Conservation (phyloP, 495 filamentous ascomycete species). For the Penicillium bialowiezense region DNA sequence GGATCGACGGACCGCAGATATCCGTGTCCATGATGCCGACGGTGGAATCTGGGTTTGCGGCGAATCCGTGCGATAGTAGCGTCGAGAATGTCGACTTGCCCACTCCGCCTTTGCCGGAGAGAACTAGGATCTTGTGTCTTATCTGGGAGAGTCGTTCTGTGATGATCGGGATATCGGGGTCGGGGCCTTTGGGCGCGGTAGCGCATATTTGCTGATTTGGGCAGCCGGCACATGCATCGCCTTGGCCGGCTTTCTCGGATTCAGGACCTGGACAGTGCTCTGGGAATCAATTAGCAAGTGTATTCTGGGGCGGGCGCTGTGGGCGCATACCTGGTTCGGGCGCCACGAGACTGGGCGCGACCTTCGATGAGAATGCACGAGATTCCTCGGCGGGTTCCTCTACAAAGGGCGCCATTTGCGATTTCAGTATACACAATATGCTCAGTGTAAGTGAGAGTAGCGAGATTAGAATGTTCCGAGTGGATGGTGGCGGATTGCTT, state of each 20-base stretch:
- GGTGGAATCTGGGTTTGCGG: constrained; percentile 66
- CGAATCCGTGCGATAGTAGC: constrained; percentile 83
- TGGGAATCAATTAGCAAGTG: constrained; percentile 18
- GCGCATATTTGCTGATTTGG: constrained; percentile 96
- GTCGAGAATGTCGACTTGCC: constrained; percentile 91
- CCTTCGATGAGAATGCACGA: constrained; percentile 65
- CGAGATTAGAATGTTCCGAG: background rate
- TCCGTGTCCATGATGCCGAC: constrained; percentile 97
- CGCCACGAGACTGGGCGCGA: constrained; percentile 77
- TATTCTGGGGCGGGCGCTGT: background rate
- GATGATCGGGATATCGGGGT: constrained; percentile 89
- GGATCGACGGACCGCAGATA: constrained; percentile 90
- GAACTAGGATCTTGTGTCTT: constrained; percentile 84
- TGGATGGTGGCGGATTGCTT: constrained; percentile 28
- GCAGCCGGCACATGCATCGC: constrained; percentile 87
- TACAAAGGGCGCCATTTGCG: constrained; percentile 72
- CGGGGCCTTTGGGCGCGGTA: constrained; percentile 89
- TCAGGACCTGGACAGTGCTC: constrained; percentile 96
- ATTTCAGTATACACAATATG: too few relatives aligned
- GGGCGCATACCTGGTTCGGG: constrained; percentile 71
- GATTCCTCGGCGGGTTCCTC: constrained; percentile 65
- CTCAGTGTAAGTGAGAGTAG: background rate
- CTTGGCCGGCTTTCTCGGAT: constrained; percentile 77
- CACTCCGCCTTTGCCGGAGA: constrained; percentile 94
- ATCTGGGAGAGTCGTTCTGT: constrained; percentile 76